Conservation (phyloP, 371 early-diverging fungal species). For the Actinomucor elegans region DNA sequence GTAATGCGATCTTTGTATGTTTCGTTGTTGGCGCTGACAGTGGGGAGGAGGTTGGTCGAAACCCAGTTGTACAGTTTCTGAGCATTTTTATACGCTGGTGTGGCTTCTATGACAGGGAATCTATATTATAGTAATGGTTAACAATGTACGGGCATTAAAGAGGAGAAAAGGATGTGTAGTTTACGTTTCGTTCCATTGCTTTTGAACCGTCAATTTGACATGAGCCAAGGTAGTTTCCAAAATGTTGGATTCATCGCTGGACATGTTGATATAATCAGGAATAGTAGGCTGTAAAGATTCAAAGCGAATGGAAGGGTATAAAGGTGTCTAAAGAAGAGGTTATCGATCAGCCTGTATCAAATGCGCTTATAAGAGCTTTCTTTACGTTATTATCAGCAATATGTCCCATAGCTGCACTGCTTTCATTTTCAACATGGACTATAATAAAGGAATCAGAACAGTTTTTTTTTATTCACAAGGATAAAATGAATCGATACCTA, state of each 20-base stretch:
- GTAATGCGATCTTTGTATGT: too few relatives aligned
- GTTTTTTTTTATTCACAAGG: too few relatives aligned
- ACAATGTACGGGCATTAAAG: background rate
- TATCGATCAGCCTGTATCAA: too few relatives aligned
- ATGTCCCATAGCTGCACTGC: slow-evolving; percentile 3
- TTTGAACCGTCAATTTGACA: background rate
- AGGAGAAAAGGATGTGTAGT: background rate
- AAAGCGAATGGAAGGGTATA: slow-evolving; percentile 25
- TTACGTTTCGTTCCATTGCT: slow-evolving; percentile 17
- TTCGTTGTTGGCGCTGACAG: too few relatives aligned
- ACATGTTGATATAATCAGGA: slow-evolving; percentile 2
- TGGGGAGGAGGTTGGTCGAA: background rate
- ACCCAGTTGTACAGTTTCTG: slow-evolving; percentile 5
- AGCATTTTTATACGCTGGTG: slow-evolving; percentile 10
- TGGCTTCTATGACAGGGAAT: background rate
- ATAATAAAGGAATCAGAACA: background rate
- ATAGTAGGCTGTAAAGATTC: background rate
- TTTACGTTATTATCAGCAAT: slow-evolving; percentile 1
- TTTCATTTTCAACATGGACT: slow-evolving; percentile 14
- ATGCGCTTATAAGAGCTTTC: too few relatives aligned
- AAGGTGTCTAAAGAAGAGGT: slow-evolving; percentile 12
- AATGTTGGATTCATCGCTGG: background rate
- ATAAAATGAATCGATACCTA: too few relatives aligned
- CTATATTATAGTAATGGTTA: background rate
- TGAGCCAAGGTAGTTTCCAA: slow-evolving; percentile 3